Percentiles rank a stretch among this genome's conserved stretches.
phyloP scores from a whole-genome alignment of 208 protist genomes.

The Porcisia deanei region DNA sequence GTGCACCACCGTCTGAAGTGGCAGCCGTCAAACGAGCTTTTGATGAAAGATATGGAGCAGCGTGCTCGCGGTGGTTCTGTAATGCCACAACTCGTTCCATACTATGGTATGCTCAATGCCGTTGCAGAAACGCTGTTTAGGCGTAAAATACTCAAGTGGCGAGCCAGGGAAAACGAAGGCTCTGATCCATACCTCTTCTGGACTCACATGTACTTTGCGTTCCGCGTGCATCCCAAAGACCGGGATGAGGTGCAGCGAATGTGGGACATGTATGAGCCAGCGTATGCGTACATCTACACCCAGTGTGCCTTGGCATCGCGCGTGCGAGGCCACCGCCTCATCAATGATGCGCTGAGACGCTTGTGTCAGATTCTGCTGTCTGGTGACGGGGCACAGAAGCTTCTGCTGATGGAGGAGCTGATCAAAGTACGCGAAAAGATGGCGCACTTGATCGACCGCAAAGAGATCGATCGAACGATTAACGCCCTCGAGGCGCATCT shows the following conservation, averaged over 20 bases:
- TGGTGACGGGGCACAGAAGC: constrained; percentile 61
- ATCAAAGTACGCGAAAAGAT: constrained; percentile 83
- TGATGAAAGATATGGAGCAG: constrained; percentile 72
- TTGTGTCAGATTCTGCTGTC: constrained; percentile 83
- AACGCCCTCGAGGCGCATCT: constrained; percentile 68
- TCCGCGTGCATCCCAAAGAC: constrained; percentile 75
- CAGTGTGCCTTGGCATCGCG: constrained; percentile 74
- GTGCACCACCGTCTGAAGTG: constrained; percentile 41
- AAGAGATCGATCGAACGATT: constrained; percentile 82
- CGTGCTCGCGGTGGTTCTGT: constrained; percentile 55
- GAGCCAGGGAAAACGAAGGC: constrained; percentile 68
- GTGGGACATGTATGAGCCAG: constrained; percentile 89
- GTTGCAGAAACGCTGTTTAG: constrained; percentile 74
- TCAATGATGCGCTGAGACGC: constrained; percentile 81
- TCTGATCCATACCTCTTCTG: constrained; percentile 85
- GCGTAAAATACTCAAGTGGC: constrained; percentile 75
- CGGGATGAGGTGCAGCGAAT: constrained; percentile 66
- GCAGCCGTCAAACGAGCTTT: constrained; percentile 62
- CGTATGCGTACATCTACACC: constrained; percentile 85
- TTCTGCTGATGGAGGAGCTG: constrained; percentile 65
- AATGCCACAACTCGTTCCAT: constrained; percentile 61
- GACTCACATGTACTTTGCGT: constrained; percentile 89
- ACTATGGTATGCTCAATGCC: constrained; percentile 62
- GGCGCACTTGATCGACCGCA: constrained; percentile 71
- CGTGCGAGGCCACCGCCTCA: constrained; percentile 67